Percentiles rank a stretch among this genome's conserved stretches.
Conservation (phyloP, 1,284 basidiomycete species). For the Cryptococcus sp. region DNA sequence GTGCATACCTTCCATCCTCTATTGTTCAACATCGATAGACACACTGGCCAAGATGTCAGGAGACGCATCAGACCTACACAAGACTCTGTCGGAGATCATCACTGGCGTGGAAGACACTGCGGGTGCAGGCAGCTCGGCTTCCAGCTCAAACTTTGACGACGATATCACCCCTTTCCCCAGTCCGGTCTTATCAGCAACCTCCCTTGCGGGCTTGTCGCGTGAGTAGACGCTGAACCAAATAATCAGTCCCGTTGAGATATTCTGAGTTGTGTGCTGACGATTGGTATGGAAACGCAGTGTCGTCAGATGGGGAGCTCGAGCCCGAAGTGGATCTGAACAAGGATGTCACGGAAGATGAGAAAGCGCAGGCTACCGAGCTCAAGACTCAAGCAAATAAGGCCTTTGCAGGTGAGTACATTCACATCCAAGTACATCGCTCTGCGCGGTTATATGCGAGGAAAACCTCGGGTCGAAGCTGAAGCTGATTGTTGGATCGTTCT, state of each 20-base stretch:
- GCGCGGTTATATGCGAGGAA: too few relatives aligned
- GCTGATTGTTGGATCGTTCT: neutral
- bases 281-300: slow-evolving; percentile 30
- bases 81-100: slow-evolving; percentile 26
- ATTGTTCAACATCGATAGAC: too few relatives aligned
- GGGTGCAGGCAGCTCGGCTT: slow-evolving; percentile 14
- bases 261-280: neutral
- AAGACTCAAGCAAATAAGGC: slow-evolving; percentile 86
- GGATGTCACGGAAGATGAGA: slow-evolving; percentile 67
- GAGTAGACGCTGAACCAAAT: too few relatives aligned
- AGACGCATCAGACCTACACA: slow-evolving; percentile 15
- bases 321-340: slow-evolving; percentile 47
- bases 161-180: slow-evolving; percentile 52
- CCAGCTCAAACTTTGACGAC: slow-evolving; percentile 27
- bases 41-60: slow-evolving; percentile 3
- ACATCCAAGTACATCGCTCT: too few relatives aligned
- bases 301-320: slow-evolving; percentile 49
- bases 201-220: slow-evolving; percentile 45
- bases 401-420: slow-evolving; percentile 64
- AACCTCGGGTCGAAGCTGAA: neutral
- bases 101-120: slow-evolving; percentile 37
- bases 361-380: slow-evolving; percentile 65
- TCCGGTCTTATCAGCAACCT: slow-evolving; percentile 38
- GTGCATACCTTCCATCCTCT: neutral
- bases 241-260: neutral